Base-by-base conservation (phyloP, 2,329 filamentous ascomycete species). In the Aspergillus quadrilineatus region DNA sequence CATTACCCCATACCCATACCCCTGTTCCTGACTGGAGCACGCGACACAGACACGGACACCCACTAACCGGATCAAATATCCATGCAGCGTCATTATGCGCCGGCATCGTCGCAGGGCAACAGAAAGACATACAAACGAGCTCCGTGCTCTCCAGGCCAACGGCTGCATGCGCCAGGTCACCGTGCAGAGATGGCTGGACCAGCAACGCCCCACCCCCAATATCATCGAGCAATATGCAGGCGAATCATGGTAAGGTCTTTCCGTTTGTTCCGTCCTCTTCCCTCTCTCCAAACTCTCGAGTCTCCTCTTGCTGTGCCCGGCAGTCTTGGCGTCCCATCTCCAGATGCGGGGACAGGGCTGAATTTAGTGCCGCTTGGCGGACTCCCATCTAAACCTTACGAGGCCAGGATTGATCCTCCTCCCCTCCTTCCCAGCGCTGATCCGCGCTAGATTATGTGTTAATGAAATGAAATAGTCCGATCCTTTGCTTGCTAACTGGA, bases 131-230 rank as follows among this genome's bases (percentile, higher is more conserved):
- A 52, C 57, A 41, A 41, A 50, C 55, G 50, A 62, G 56, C 54
- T 65, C 54, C 59, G 45, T 36, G 55, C 37, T 22, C 48, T 54
- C 46, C 49, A 58, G 30, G 45, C 37, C 15, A 45, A 54, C 36
- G 54, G 57, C 34, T 52, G 47, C 36, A 61, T 57, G 55, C 57
- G 50, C 47, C 61, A 57, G 51, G 62, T 67, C 7, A 61, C 60
- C 26, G 63, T 70, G 53, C 61, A 66, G n/a, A 57, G 63, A 56
- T 69, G 68, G 68, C 55, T 70, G 37, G 63, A 67, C 50, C 62
- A 66, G 43, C 63, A 68, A 39, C 37, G 37, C 60, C 63, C 10
- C 52, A 12, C 32, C 43, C n/a, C 39, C 39, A 48, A 58, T 32
- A 52, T 63, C 53, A 36, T 57, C 17, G 60, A 62, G 29, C 61